A percentile compares a stretch with the other conserved stretches of the same genome.
These are phyloP conservation scores for Hypoxylon trugodes DNA, from an alignment of 495 filamentous ascomycete species.

Conservation along the genomic window DNA sequence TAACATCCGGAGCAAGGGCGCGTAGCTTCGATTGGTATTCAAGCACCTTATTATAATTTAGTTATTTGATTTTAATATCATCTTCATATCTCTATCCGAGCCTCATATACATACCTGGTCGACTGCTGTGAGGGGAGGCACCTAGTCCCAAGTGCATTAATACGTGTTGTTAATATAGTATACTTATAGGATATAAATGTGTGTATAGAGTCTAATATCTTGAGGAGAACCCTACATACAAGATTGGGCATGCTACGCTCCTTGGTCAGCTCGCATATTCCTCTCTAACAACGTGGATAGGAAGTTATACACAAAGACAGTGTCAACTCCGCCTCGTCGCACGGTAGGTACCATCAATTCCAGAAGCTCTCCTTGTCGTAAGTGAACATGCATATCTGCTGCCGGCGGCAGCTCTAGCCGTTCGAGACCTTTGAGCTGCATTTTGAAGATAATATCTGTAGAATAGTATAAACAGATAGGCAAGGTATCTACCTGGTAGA, in stretches of 20 bases:
- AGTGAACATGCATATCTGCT: slow-evolving; percentile 69
- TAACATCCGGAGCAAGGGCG: slow-evolving; percentile 74
- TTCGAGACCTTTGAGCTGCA: slow-evolving; percentile 55
- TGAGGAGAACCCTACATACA: slow-evolving; percentile 27
- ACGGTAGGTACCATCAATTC: slow-evolving; percentile 82
- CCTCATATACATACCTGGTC: slow-evolving; percentile 25
- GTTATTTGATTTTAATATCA: slow-evolving; percentile 39
- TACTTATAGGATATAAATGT: background rate
- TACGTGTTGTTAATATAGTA: background rate
- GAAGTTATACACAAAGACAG: slow-evolving; percentile 68
- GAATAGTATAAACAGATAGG: no score
- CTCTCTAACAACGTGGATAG: background rate
- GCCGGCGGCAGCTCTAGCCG: slow-evolving; percentile 71
- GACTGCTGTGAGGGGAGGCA: slow-evolving; percentile 31
- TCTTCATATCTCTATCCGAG: background rate
- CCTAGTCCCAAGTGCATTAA: slow-evolving; percentile 10
- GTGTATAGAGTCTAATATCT: slow-evolving; percentile 21
- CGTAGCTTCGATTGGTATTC: slow-evolving; percentile 75
- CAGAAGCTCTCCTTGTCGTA: slow-evolving; percentile 84
- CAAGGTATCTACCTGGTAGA: no score
- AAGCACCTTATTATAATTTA: slow-evolving; percentile 80
- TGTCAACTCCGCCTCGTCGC: slow-evolving; percentile 73
- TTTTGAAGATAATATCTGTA: no score
- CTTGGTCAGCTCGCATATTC: slow-evolving; percentile 18
- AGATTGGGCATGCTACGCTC: slow-evolving; percentile 57